Evolutionary conservation across 139 green algal species (phyloP).

Genomic region (Chlorella sp.): DNA sequence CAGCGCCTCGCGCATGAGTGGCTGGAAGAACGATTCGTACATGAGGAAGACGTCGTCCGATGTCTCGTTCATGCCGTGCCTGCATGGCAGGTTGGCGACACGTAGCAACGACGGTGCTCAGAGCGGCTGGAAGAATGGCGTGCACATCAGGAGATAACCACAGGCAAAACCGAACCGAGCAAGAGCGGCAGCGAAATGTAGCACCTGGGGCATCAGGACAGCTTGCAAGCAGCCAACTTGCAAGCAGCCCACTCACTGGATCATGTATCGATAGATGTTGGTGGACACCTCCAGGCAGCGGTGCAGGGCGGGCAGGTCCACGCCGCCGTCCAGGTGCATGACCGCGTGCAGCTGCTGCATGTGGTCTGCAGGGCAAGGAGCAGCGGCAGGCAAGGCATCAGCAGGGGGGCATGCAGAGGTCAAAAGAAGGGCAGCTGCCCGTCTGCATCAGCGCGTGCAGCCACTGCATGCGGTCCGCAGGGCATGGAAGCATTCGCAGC

Average conservation of each 20-base stretch:
- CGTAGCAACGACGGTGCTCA: too few relatives aligned
- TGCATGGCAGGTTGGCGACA: not conserved
- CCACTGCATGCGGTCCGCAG: not conserved
- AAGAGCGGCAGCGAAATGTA: too few relatives aligned
- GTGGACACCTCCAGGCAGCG: not conserved
- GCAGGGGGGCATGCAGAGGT: too few relatives aligned
- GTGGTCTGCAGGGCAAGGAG: not conserved
- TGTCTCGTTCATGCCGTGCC: not conserved
- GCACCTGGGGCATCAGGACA: too few relatives aligned
- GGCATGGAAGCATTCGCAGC: not conserved
- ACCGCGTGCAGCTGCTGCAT: slow-evolving; percentile 7
- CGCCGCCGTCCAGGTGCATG: not conserved
- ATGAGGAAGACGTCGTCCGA: not conserved
- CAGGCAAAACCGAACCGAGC: too few relatives aligned
- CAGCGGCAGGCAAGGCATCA: not conserved
- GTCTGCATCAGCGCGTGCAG: not conserved
- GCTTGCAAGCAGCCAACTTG: too few relatives aligned
- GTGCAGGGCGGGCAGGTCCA: not conserved
- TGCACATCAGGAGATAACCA: too few relatives aligned
- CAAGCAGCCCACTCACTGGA: not conserved
- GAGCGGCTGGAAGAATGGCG: too few relatives aligned
- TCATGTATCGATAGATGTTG: slow-evolving; percentile 12
- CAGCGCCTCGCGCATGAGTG: slow-evolving; percentile 51
- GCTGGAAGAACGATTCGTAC: slow-evolving; percentile 25
- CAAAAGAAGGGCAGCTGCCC: too few relatives aligned